Base-by-base conservation (phyloP, 768 basidiomycete species). In the Lyophyllum decastes region DNA sequence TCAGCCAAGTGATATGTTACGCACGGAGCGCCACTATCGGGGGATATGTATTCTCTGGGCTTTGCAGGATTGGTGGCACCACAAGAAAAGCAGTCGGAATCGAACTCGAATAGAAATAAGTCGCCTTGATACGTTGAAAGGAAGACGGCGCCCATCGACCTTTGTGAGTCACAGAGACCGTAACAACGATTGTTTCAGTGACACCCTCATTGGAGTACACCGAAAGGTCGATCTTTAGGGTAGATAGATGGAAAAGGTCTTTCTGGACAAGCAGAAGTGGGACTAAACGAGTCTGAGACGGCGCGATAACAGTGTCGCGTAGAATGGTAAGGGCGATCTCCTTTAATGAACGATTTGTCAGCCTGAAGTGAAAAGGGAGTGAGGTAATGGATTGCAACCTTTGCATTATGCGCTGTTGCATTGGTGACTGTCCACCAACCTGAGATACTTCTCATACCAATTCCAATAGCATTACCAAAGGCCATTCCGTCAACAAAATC, bases 401-500 rank as follows among this genome's bases (percentile, higher is more conserved):
- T 49, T 16, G 54, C 49, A 16, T 61, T 57, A n/a, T 46, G 57
- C 19, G 68, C 40, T 10, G 52, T 55, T 41, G 70, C 64, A 26
- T 60, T 64, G 7, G 63, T 69, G 2, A 86, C 76, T 1, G 77
- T 82, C 85, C 87, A 89, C 81, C 82, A 84, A 16, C 76, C 78
- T 16, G 74, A 70, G 2, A 73, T 58, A 61, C 81, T 84, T 35
- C 82, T 80, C 16, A 92, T 55, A 1, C 82, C 88, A 2, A 95
- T 60, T 2, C 91, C 90, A 2, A 91, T 49, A 6, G 83, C 84
- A 25, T 84, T 70, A 2, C 94, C 94, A 65, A 94, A 90, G 0
- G 90, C 81, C 64, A 79, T 83, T 0, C 93, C 94, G 56, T 85
- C 82, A 1, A 94, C 76, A 61, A 94, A 87, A 69, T 94, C 85